Percentiles rank a stretch among this genome's conserved stretches.
Conservation (phyloP, 75 land plant genomes). For the Picea sitchensis region DNA sequence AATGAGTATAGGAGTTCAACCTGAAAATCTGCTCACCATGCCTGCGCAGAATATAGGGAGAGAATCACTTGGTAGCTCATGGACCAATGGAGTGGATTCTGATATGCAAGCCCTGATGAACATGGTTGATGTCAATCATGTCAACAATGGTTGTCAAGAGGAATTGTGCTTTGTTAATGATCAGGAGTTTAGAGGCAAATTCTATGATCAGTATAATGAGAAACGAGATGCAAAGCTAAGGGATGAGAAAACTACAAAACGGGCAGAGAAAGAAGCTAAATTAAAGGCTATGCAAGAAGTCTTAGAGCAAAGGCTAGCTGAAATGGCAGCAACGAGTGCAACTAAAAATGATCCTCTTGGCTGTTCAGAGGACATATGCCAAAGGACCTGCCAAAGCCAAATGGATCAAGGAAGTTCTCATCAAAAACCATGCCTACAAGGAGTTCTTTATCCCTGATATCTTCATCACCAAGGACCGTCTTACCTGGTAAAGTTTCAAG, state of each 20-base stretch:
- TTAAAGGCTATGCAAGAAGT: constrained; percentile 42
- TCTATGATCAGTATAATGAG: constrained; percentile 48
- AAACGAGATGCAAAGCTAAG: constrained; percentile 64
- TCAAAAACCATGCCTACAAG: not conserved
- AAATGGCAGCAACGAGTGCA: constrained; percentile 23
- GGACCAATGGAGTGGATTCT: constrained; percentile 4
- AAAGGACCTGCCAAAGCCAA: not conserved
- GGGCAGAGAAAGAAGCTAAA: constrained; percentile 50
- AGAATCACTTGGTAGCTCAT: not conserved
- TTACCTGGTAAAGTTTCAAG: constrained; percentile 16
- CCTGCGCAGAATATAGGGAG: not conserved
- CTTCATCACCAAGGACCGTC: constrained; percentile 1
- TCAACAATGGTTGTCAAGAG: not conserved
- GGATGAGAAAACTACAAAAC: constrained; percentile 39
- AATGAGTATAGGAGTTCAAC: not conserved
- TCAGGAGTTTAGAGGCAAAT: constrained; percentile 40
- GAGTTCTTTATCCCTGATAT: not conserved
- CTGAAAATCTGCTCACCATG: not conserved
- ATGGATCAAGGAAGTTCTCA: not conserved
- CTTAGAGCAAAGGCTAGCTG: constrained; percentile 46
- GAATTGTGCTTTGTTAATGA: not conserved
- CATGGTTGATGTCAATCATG: constrained; percentile 41
- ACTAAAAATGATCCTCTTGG: not conserved
- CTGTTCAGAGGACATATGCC: not conserved
- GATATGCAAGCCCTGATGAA: constrained; percentile 35